Base-by-base conservation (phyloP, 108 stramenopile species). In the Thalassiosira profunda region DNA sequence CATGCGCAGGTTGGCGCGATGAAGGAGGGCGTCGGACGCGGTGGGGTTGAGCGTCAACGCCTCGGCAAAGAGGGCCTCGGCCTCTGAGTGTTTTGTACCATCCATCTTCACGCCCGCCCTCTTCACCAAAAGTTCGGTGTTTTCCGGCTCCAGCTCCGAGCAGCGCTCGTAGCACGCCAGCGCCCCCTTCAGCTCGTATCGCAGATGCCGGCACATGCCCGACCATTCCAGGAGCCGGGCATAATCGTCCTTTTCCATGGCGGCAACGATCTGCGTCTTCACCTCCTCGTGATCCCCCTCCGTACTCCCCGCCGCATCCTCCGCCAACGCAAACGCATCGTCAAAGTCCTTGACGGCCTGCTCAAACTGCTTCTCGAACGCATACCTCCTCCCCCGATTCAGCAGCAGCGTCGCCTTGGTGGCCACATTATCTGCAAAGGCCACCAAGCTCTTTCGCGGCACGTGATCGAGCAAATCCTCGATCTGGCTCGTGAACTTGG, bases 81-180 rank as follows among this genome's bases (percentile, higher is more conserved):
- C 92, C 28, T 83, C 79, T 3, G 81, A 58, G n/a, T 88, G 85
- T 5, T 90, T 67, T 7, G 69, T 69, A 33, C 60, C 88, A 55
- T 96, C 95, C 95, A 96, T 96, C 63, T 88, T 81, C 8, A 96
- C 91, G 6, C 95, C 92, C 14, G 95, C 95, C 66, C 86, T 69
- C 60, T 94, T 96, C 23, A 96, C 95, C 61, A 94, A 40, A 43
- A 96, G 45, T 60, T 89, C 82, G 2, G 90, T 84, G 70, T 92
- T 96, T 17, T 75, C 80, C 21, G 95, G 92, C 56, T 93, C 92
- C 68, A 92, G 63, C 14, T 86, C 85, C 11, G 82, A 70, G 57
- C 88, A 91, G 42, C 76, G 74, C 67, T 90, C 78, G 70, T 94
- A 96, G 66, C 86, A 87, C 28, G 62, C 57, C 24, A 68, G 46